Evolutionary conservation across 2,329 filamentous ascomycete species (phyloP).

Genomic region (Penicillium sp.): DNA sequence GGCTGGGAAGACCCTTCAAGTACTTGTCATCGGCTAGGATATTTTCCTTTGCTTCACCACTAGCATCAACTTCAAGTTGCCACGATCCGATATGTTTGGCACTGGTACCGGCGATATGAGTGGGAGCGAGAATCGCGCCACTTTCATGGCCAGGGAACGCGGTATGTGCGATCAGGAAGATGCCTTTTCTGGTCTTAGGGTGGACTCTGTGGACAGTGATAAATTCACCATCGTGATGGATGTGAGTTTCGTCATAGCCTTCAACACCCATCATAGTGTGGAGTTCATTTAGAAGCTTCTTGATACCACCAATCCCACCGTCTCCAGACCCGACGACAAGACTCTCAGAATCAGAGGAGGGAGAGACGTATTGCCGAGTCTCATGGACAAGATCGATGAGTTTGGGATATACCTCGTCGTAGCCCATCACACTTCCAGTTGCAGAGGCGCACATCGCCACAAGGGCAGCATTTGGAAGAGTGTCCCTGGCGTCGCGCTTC

Average conservation of each 20-base stretch:
- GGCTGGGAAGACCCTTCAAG: constrained; percentile 79
- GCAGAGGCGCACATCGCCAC: constrained; percentile 96
- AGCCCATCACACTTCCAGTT: constrained; percentile 94
- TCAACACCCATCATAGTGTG: constrained; percentile 95
- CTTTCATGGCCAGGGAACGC: constrained; percentile 89
- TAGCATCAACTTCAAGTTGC: constrained; percentile 85
- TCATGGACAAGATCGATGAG: constrained; percentile 92
- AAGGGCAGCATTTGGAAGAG: constrained; percentile 86
- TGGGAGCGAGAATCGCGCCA: constrained; percentile 74
- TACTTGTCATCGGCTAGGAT: constrained; percentile 66
- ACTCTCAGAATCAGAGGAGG: constrained; percentile 61
- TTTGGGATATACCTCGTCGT: constrained; percentile 92
- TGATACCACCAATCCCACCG: constrained; percentile 83
- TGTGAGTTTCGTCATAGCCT: constrained; percentile 89
- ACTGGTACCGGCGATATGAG: constrained; percentile 77
- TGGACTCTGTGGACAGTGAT: constrained; percentile 95
- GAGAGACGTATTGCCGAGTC: constrained; percentile 75
- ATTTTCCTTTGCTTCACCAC: constrained; percentile 63
- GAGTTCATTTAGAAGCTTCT: constrained; percentile 90
- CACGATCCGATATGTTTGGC: constrained; percentile 85
- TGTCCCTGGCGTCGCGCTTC: constrained; percentile 90
- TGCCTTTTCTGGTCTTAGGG: constrained; percentile 84
- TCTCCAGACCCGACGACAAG: constrained; percentile 62
- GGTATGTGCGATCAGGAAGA: constrained; percentile 93
- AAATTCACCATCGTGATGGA: constrained; percentile 94